Conservation (phyloP, 257 asterid genomes). For the Knoxia roxburghii region DNA sequence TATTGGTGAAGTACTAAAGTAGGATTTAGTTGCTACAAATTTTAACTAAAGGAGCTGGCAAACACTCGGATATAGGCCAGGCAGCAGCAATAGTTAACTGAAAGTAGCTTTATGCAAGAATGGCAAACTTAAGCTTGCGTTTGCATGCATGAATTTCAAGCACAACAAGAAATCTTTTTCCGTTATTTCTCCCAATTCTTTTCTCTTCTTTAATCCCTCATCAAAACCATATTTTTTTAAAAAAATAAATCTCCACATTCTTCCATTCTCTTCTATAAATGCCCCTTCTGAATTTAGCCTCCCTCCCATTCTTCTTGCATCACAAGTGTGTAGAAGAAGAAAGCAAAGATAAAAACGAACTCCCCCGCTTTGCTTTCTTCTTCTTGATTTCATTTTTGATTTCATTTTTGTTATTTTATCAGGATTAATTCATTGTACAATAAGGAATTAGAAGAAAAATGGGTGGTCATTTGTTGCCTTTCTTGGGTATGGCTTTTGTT, state of each 20-base stretch:
- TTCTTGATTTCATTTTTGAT: slow-evolving; percentile 12
- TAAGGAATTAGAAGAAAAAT: slow-evolving; percentile 8
- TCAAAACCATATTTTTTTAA: too few species aligned
- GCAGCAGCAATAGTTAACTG: slow-evolving; percentile 29
- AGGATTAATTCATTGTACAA: slow-evolving; percentile 11
- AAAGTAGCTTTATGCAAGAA: slow-evolving; percentile 52
- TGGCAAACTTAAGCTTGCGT: slow-evolving; percentile 24
- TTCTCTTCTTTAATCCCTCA: neutral
- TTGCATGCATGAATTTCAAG: slow-evolving; percentile 61
- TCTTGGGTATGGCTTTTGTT: slow-evolving; percentile 61
- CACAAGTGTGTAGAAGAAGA: neutral
- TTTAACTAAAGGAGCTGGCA: slow-evolving; percentile 36
- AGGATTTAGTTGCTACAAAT: slow-evolving; percentile 43
- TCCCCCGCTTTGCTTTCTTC: neutral
- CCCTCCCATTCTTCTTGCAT: neutral
- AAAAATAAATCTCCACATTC: neutral
- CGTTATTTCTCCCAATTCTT: slow-evolving; percentile 10
- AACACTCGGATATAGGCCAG: slow-evolving; percentile 26
- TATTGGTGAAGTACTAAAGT: neutral
- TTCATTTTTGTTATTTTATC: neutral
- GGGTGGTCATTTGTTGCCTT: slow-evolving; percentile 44
- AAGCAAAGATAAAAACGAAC: too few species aligned
- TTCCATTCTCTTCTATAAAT: slow-evolving; percentile 9
- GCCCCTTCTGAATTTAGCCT: neutral
- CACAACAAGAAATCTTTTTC: slow-evolving; percentile 29